These are phyloP conservation scores for Suillus cothurnatus DNA, from an alignment of 768 basidiomycete species.

Conservation along the genomic window DNA sequence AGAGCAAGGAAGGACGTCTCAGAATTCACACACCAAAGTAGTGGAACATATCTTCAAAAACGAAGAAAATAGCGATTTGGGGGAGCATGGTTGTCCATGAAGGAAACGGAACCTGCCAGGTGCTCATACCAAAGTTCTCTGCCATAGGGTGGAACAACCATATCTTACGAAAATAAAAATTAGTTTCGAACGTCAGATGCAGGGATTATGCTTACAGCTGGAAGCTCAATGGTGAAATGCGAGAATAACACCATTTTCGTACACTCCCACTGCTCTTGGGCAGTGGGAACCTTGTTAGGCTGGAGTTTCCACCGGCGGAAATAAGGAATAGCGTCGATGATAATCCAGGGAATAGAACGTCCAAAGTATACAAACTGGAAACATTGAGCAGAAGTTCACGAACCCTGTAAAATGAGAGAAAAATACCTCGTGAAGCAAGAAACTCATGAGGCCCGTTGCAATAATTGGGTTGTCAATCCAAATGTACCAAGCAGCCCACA, in stretches of 20 bases:
- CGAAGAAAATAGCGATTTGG: conserved; percentile 87
- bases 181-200: neutral
- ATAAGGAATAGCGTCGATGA: conserved; percentile 92
- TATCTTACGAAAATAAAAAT: conserved; percentile 52
- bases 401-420: conserved; percentile 11
- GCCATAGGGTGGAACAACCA: conserved; percentile 92
- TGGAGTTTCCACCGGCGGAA: conserved; percentile 95
- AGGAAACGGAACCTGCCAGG: conserved; percentile 93
- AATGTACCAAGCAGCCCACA: conserved; percentile 87
- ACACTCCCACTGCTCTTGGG: conserved; percentile 91
- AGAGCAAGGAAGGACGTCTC: neutral
- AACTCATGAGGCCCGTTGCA: conserved; percentile 92
- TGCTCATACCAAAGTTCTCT: conserved; percentile 84
- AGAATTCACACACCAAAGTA: conserved; percentile 61
- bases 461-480: conserved; percentile 86
- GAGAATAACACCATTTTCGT: conserved; percentile 92
- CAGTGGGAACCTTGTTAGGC: conserved; percentile 77
- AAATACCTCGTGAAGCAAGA: conserved; percentile 90
- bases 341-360: conserved; percentile 91
- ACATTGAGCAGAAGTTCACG: neutral
- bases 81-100: conserved; percentile 64
- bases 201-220: conserved; percentile 56
- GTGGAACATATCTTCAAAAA: conserved; percentile 97
- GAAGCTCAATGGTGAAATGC: conserved; percentile 94
- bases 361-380: conserved; percentile 93